phyloP scores from a whole-genome alignment of 495 filamentous ascomycete genomes.

The Penicillium fimorum region DNA sequence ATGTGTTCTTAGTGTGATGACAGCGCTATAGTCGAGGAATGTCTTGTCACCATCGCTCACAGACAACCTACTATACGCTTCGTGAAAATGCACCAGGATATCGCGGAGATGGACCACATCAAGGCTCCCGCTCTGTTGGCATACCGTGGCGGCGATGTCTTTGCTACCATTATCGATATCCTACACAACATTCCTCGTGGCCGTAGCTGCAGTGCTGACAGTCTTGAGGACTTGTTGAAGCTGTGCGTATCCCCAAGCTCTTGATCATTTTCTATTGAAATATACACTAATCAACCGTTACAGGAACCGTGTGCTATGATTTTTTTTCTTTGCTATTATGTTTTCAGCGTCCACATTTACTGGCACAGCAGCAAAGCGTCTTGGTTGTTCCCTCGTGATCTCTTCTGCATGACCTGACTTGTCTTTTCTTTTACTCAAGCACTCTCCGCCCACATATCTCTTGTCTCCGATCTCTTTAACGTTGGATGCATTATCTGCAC shows the following conservation, averaged over 20 bases:
- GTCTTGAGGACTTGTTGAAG: constrained; percentile 60
- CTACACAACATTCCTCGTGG: constrained; percentile 78
- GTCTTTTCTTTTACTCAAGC: constrained; percentile 1
- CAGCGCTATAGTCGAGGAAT: constrained; percentile 72
- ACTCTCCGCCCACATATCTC: neutral
- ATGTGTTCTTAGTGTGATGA: constrained; percentile 62
- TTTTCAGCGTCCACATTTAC: constrained; percentile 4
- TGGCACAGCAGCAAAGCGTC: constrained; percentile 17
- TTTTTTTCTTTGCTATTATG: constrained; percentile 2
- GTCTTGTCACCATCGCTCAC: constrained; percentile 67
- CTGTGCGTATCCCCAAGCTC: constrained; percentile 41
- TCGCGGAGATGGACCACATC: constrained; percentile 92
- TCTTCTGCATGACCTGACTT: neutral
- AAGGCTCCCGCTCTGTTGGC: constrained; percentile 85
- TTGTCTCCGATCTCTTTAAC: neutral
- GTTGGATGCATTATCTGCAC: neutral
- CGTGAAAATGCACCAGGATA: constrained; percentile 85
- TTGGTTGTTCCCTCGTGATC: constrained; percentile 3
- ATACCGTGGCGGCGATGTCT: constrained; percentile 85
- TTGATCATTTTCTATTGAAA: neutral
- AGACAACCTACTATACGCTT: constrained; percentile 73
- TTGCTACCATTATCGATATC: constrained; percentile 84
- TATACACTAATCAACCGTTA: constrained; percentile 5
- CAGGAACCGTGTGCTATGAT: constrained; percentile 37
- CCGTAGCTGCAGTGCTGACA: constrained; percentile 55